Evolutionary conservation across 257 asterid genomes (phyloP).

Genomic region (Paulownia fortunei): DNA sequence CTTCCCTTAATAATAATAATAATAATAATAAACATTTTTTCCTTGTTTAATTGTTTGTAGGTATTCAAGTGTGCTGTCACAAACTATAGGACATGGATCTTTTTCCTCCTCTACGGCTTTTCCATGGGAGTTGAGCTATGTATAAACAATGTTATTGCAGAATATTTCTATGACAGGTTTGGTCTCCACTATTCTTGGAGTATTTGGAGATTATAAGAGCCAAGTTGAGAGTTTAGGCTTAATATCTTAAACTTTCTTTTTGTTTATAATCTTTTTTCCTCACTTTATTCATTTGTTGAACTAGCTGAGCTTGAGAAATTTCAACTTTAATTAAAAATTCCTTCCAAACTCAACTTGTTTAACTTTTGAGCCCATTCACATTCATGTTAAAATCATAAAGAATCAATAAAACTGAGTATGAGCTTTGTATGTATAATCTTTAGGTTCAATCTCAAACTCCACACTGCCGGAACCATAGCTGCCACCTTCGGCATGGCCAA

Average conservation of each 20-base stretch:
- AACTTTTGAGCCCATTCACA: no score
- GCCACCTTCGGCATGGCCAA: slow-evolving; percentile 53
- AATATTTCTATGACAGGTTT: slow-evolving; percentile 60
- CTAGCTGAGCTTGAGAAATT: not conserved
- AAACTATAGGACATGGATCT: slow-evolving; percentile 56
- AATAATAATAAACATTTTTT: no score
- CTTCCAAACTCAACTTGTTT: no score
- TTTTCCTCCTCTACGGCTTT: slow-evolving; percentile 47
- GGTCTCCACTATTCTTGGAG: not conserved
- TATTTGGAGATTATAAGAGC: not conserved
- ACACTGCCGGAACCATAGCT: slow-evolving; percentile 50
- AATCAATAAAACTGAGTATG: not conserved
- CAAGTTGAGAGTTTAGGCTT: no score
- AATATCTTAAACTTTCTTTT: no score
- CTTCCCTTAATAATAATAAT: no score
- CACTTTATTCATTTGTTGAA: no score
- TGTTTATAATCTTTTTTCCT: no score
- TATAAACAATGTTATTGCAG: slow-evolving; percentile 56
- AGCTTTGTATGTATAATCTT: not conserved
- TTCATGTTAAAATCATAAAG: no score
- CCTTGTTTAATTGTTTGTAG: slow-evolving; percentile 9
- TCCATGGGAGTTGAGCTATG: slow-evolving; percentile 59
- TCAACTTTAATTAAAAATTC: no score
- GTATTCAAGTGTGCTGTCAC: slow-evolving; percentile 46
- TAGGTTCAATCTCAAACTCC: slow-evolving; percentile 45